These are phyloP conservation scores for Erythrobasidium hasegawianum DNA, from an alignment of 1,284 basidiomycete genomes.

Conservation along the genomic window DNA sequence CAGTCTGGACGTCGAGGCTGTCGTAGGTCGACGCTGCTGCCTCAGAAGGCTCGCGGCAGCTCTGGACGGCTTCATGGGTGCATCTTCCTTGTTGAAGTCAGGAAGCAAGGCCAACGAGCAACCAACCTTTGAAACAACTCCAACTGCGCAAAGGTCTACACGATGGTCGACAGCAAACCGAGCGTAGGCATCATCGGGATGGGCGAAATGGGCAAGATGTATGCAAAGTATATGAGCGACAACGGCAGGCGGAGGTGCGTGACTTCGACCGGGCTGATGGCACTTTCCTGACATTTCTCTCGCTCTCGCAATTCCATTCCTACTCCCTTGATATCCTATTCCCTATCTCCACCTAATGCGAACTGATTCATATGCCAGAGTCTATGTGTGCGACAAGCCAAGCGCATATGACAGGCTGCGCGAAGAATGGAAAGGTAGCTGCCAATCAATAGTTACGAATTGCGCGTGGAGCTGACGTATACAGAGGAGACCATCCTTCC, in stretches of 20 bases:
- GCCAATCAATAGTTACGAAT: neutral
- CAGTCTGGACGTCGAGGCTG: neutral
- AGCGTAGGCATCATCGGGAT: slow-evolving; percentile 52
- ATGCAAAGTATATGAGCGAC: slow-evolving; percentile 67
- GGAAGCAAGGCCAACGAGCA: too few relatives aligned
- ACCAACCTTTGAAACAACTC: neutral
- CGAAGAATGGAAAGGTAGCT: slow-evolving; percentile 61
- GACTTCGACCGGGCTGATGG: neutral
- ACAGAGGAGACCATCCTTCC: slow-evolving; percentile 47
- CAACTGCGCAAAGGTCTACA: neutral
- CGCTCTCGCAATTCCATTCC: neutral
- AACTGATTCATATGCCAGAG: slow-evolving; percentile 55
- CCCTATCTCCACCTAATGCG: neutral
- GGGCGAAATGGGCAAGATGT: slow-evolving; percentile 86
- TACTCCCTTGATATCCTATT: neutral
- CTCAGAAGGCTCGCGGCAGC: slow-evolving; percentile 18
- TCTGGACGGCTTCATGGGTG: neutral
- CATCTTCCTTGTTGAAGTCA: neutral
- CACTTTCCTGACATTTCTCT: neutral
- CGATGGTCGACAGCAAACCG: too few relatives aligned
- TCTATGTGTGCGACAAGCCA: slow-evolving; percentile 87
- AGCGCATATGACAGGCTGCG: slow-evolving; percentile 67
- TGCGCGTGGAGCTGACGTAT: neutral
- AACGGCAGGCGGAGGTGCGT: slow-evolving; percentile 81
- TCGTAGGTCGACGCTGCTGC: slow-evolving; percentile 6